Base-by-base conservation (phyloP, 2,329 filamentous ascomycete species). In the Microcyclospora tardicrescens region DNA sequence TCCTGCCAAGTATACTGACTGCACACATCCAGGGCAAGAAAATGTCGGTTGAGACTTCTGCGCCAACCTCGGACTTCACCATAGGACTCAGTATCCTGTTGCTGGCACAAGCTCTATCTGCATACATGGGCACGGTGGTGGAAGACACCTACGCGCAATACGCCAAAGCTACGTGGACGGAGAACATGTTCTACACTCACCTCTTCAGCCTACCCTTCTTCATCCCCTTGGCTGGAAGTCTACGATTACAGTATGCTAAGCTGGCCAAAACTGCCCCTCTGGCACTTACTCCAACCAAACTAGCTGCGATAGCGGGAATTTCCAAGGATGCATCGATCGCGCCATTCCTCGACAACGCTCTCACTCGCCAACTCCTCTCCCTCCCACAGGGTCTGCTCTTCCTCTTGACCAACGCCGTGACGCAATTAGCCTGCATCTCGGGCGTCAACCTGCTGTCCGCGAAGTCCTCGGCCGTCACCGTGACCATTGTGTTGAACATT, bases 401-500 rank as follows among this genome's bases (percentile, higher is more conserved):
- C 53, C 68, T 93, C 12, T 64, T 69, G 1, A 69, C 81, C 44
- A 93, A 93, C 53, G 84, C 93, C 0, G 57, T 93, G 35, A 96
- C 91, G 2, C 91, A 98, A 61, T 85, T 95, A 54, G 75, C 86
- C 16, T 98, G 91, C 60, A 96, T 98, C 46, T 82, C 87, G 2
- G 91, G 91, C 2, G 91, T 98, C 41, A 96, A 96, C 51, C 72
- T 94, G n/a, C 70, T 98, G 4, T 87, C 84, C 1, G 84, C 89
- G 1, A 81, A 80, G 39, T 84, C 84, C 3, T 89, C 87, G 3
- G 93, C 91, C 0, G 71, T 98, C 39, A 96, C 91, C 0, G 91
- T 98, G 16, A 95, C 89, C 1, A 93, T 98, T 51, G 86, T 96
- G 35, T 69, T 98, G 43, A 98, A 96, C 58, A 83, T 98, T 43